A percentile compares a stretch with the other conserved stretches of the same genome.
Conservation (phyloP, 164 flowering plant species). For the Vitis vinifera region ASM3070453v1 NC_081814.1:6556501-6557000, state of each 20-base stretch:
- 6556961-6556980: too few relatives aligned
- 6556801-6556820: conserved; percentile 16
- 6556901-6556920: too few relatives aligned
- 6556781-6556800: conserved; percentile 21
- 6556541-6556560: not conserved
- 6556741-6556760: conserved; percentile 4
- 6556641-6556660: conserved; percentile 50
- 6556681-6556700: conserved; percentile 24
- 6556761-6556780: conserved; percentile 1
- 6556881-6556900: too few relatives aligned
- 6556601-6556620: conserved; percentile 9
- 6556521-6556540: not conserved
- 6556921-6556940: too few relatives aligned
- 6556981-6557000: too few relatives aligned
- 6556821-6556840: not conserved
- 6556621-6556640: not conserved
- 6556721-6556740: conserved; percentile 31
- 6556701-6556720: conserved; percentile 11
- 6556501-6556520: not conserved
- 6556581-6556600: conserved; percentile 16
- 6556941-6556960: too few relatives aligned
- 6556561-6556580: conserved; percentile 1
- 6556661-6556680: conserved; percentile 43
- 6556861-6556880: not conserved
- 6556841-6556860: not conserved